phyloP scores from a whole-genome alignment of 1,139 yeast species.

The Yamadazyma sp. region DNA sequence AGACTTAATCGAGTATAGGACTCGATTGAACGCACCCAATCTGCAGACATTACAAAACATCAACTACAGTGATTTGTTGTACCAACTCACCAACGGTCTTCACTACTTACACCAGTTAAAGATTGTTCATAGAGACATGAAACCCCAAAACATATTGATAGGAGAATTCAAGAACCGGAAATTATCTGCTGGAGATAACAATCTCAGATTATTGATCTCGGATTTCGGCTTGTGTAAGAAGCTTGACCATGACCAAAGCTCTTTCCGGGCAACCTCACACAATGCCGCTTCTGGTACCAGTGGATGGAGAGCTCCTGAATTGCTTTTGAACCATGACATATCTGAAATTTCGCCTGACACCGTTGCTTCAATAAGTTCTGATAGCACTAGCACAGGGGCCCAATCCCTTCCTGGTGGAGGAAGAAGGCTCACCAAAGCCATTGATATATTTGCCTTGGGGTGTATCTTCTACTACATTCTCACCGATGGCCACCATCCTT shows the following conservation, averaged over 20 bases:
- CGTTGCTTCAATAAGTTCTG: slow-evolving; percentile 35
- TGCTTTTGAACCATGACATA: slow-evolving; percentile 51
- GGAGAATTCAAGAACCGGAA: slow-evolving; percentile 52
- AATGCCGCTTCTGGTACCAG: slow-evolving; percentile 92
- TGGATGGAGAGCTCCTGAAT: slow-evolving; percentile 98
- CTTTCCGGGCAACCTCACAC: slow-evolving; percentile 88
- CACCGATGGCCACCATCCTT: slow-evolving; percentile 88
- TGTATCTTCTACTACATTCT: slow-evolving; percentile 89
- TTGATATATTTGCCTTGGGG: slow-evolving; percentile 92
- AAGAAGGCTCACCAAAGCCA: slow-evolving; percentile 80
- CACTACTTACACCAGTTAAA: slow-evolving; percentile 86
- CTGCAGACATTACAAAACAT: background rate
- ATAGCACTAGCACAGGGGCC: slow-evolving; percentile 7
- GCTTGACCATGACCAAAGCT: slow-evolving; percentile 87
- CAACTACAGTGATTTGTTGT: slow-evolving; percentile 50
- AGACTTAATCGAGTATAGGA: slow-evolving; percentile 67
- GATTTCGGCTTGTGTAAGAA: slow-evolving; percentile 96
- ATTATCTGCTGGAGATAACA: slow-evolving; percentile 11
- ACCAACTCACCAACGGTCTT: slow-evolving; percentile 82
- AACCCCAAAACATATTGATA: slow-evolving; percentile 92
- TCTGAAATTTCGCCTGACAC: slow-evolving; percentile 43
- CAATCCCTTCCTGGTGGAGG: slow-evolving; percentile 17
- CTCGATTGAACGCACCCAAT: slow-evolving; percentile 21
- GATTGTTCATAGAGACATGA: slow-evolving; percentile 92
- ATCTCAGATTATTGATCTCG: slow-evolving; percentile 72